phyloP scores from a whole-genome alignment of 2,329 filamentous ascomycete genomes.

The Helotiales sp. region DNA sequence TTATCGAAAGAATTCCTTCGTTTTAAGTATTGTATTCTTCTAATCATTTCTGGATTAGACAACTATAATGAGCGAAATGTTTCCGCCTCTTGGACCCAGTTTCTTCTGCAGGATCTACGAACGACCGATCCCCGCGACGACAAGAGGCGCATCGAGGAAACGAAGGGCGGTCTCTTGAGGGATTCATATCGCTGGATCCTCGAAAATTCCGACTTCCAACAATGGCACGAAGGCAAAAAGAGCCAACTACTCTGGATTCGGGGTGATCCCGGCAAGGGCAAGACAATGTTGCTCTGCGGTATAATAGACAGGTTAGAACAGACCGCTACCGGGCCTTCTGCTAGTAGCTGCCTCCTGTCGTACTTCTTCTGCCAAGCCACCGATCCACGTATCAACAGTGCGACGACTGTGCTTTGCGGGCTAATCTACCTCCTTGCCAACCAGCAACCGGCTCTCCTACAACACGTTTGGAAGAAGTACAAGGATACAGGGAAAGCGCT shows the following conservation, averaged over 20 bases:
- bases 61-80: no score
- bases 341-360: background rate
- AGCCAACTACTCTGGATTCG: conserved; percentile 37
- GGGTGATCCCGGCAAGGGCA: conserved; percentile 39
- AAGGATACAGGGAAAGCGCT: conserved; percentile 4
- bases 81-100: no score
- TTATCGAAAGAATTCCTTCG: no score
- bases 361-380: conserved; percentile 45
- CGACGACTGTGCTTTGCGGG: conserved; percentile 42
- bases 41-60: background rate
- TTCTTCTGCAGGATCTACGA: background rate
- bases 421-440: conserved; percentile 33
- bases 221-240: conserved; percentile 28
- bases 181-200: conserved; percentile 39
- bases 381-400: conserved; percentile 39
- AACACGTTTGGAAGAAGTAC: conserved; percentile 10
- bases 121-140: conserved; percentile 17
- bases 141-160: conserved; percentile 21
- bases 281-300: conserved; percentile 35
- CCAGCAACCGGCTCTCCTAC: background rate
- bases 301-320: background rate
- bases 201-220: conserved; percentile 28
- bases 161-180: conserved; percentile 28
- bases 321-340: background rate
- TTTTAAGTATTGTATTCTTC: background rate